Percentiles rank a stretch among this genome's conserved stretches.
phyloP scores from a whole-genome alignment of 208 protist species.

The Strigomonas oncopelti region DNA sequence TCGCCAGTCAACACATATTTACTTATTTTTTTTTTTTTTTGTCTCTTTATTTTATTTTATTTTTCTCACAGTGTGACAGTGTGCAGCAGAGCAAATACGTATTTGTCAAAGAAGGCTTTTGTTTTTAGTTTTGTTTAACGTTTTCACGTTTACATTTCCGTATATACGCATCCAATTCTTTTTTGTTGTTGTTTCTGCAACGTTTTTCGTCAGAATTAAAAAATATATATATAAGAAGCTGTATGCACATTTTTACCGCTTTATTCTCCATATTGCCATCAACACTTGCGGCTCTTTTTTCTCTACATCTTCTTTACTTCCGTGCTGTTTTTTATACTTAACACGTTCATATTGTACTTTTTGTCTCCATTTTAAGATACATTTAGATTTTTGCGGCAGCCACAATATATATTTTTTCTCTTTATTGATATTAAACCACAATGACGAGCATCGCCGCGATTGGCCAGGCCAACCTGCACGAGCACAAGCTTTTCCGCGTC shows the following conservation, averaged over 20 bases:
- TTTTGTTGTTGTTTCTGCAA: neutral
- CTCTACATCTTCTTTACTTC: neutral
- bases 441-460: conserved; percentile 48
- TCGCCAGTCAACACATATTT: neutral
- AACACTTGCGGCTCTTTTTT: neutral
- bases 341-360: too few relatives aligned
- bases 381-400: too few relatives aligned
- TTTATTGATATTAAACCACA: neutral
- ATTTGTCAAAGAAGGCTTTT: neutral
- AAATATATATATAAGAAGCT: conserved; percentile 14
- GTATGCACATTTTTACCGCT: neutral
- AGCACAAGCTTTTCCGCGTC: conserved; percentile 75
- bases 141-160: neutral
- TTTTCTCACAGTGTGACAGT: neutral
- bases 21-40: conserved; percentile 9
- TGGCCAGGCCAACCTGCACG: conserved; percentile 65
- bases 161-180: neutral
- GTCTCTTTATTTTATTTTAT: conserved; percentile 11
- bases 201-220: neutral
- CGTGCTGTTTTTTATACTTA: neutral
- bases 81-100: neutral
- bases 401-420: too few relatives aligned
- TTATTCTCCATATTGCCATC: too few relatives aligned
- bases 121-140: neutral
- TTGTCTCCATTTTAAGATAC: too few relatives aligned